phyloP scores from a whole-genome alignment of 108 stramenopile species.

The Poteriospumella lacustris region DNA sequence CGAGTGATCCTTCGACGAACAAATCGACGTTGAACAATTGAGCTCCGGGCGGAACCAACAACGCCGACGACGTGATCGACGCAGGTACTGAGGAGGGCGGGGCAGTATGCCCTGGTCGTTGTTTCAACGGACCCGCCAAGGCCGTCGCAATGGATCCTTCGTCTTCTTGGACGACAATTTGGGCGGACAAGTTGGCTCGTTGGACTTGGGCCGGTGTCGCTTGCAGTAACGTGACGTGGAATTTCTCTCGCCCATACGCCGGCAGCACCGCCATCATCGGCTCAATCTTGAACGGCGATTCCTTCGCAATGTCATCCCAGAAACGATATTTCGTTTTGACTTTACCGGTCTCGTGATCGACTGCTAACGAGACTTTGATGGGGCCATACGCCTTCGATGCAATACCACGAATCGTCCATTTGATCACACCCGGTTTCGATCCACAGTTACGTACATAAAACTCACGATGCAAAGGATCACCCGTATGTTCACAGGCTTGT shows the following conservation, averaged over 20 bases:
- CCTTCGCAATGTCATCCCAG: constrained; percentile 21
- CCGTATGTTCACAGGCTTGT: neutral
- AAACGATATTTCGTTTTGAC: neutral
- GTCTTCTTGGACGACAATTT: neutral
- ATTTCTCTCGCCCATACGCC: constrained; percentile 16
- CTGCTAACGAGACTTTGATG: neutral
- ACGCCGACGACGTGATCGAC: neutral
- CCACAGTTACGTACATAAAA: constrained; percentile 24
- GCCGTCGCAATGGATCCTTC: neutral
- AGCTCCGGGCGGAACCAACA: neutral
- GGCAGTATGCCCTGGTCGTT: too few relatives aligned
- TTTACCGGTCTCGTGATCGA: neutral
- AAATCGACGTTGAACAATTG: neutral
- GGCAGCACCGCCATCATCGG: neutral
- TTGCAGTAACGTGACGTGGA: constrained; percentile 15
- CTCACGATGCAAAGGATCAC: neutral
- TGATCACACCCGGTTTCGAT: neutral
- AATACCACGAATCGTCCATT: constrained; percentile 1
- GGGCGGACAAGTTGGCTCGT: constrained; percentile 3
- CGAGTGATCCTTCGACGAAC: neutral
- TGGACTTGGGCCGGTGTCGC: neutral
- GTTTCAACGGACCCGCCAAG: neutral
- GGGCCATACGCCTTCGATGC: constrained; percentile 3
- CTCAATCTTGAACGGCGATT: constrained; percentile 26
- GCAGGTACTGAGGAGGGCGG: too few relatives aligned